Evolutionary conservation across 176 grass and related monocot species (phyloP).

Genomic region (Guadua angustifolia): DNA sequence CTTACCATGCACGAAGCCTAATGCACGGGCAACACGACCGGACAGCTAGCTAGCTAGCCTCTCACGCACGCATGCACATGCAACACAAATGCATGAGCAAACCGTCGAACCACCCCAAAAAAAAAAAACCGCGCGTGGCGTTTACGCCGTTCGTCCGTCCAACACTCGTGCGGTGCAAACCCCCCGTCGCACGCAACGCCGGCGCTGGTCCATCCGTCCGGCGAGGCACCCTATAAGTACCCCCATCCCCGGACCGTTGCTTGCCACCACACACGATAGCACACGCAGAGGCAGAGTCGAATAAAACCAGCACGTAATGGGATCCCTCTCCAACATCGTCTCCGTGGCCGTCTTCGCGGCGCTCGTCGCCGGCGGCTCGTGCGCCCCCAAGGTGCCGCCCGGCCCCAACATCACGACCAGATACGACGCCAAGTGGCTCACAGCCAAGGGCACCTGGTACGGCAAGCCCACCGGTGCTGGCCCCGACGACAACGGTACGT

Average conservation of each 20-base stretch:
- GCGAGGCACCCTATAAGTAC: slow-evolving; percentile 16
- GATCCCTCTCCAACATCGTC: background rate
- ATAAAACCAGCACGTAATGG: background rate
- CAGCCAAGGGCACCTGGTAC: slow-evolving; percentile 77
- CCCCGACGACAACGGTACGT: slow-evolving; percentile 61
- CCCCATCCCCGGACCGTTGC: background rate
- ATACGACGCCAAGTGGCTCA: slow-evolving; percentile 36
- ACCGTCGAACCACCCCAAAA: no score
- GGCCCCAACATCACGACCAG: slow-evolving; percentile 52
- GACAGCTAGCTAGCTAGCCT: no score
- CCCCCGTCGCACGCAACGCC: background rate
- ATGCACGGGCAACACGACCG: no score
- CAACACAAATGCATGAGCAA: no score
- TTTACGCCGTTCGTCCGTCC: no score
- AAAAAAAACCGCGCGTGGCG: no score
- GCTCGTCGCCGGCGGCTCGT: slow-evolving; percentile 39
- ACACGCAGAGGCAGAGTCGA: background rate
- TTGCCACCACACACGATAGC: background rate
- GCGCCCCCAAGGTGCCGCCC: slow-evolving; percentile 36
- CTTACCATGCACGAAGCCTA: no score
- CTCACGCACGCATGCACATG: no score
- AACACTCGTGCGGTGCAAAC: background rate
- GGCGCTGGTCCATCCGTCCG: background rate
- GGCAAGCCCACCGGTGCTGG: slow-evolving; percentile 61
- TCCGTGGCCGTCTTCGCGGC: slow-evolving; percentile 12